phyloP scores from a whole-genome alignment of 192 early-diverging fungal genomes.

The Coemansia sp. region DNA sequence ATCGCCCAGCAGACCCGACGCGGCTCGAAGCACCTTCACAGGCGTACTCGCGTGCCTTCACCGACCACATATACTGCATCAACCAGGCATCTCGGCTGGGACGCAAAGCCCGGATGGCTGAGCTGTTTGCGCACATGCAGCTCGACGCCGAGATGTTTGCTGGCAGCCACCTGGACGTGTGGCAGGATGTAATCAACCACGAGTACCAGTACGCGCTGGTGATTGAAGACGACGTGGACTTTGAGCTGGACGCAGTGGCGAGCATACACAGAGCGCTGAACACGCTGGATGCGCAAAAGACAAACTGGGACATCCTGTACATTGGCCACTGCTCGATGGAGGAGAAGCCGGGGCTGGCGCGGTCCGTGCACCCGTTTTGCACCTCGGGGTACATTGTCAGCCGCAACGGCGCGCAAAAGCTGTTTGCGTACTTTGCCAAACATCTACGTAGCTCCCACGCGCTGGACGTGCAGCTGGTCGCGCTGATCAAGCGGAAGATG shows the following conservation, averaged over 20 bases:
- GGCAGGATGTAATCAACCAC: conserved; percentile 44
- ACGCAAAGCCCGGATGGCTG: conserved; percentile 31
- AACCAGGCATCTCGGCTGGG: conserved; percentile 19
- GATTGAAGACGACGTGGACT: conserved; percentile 52
- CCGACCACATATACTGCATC: conserved; percentile 48
- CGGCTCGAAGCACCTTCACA: background rate
- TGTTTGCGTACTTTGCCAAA: conserved; percentile 37
- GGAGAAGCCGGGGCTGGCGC: conserved; percentile 7
- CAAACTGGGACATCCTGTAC: conserved; percentile 46
- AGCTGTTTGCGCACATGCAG: conserved; percentile 33
- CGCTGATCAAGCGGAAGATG: conserved; percentile 33
- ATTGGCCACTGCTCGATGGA: conserved; percentile 53
- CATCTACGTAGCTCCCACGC: conserved; percentile 13
- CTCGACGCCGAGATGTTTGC: conserved; percentile 26
- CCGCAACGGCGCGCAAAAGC: conserved; percentile 38
- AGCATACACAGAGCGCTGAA: conserved; percentile 16
- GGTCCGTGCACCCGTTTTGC: conserved; percentile 43
- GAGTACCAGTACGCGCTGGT: conserved; percentile 33
- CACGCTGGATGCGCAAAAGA: background rate
- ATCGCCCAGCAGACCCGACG: background rate
- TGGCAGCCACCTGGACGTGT: conserved; percentile 29
- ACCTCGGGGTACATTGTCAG: conserved; percentile 47
- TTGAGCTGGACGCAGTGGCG: conserved; percentile 28
- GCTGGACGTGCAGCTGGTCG: conserved; percentile 42
- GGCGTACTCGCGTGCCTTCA: conserved; percentile 20